Base-by-base conservation (phyloP, 2,329 filamentous ascomycete genomes). In the Epichloe gansuensis region DNA sequence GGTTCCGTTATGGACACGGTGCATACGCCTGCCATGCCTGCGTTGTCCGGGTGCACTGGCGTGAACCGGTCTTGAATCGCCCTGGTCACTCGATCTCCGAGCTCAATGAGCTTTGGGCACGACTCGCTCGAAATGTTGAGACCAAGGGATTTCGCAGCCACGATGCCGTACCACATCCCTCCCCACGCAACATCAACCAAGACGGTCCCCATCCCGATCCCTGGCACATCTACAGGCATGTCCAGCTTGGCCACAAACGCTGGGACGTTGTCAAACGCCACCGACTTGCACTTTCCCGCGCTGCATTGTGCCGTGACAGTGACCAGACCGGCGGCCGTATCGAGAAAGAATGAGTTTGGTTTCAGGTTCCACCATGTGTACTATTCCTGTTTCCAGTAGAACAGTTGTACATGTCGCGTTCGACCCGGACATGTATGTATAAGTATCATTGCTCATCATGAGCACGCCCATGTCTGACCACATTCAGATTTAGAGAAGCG, bases 381-480 rank as follows among this genome's bases (percentile, higher is more conserved):
- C 52, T 65, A 75, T 74, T 1, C 72, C 73, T 0, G 71, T 75
- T 55, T 75, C 73, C 23, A 76, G 56, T 13, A 76, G 58, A 0
- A 73, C 73, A 0, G 73, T 75, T 0, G 67, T 60, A 46, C 65
- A 69, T 15, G 75, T 73, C 1, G 67, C 69, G 47, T 76, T 75
- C 3, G 68, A 66, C 0, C 73, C 72, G 3, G 72, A 74, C 66
- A 61, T 65, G 44, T 55, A 59, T 0, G 58, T 57, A 15, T 72
- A 75, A 50, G 75, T 69, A 21, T 73, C 71, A 52, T 65, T 67
- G 56, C 73, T 72, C 68, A 75, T 70, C 42, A 75, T 74, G 43
- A 75, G 54, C 50, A 75, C 70, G 0, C 69, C 73, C 1, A 68
- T 71, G 54, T 75, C 70, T 0, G 73, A 74, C 50, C 1, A 74